Conservation (phyloP, 2,329 filamentous ascomycete genomes). For the Penicillium sp. region DNA sequence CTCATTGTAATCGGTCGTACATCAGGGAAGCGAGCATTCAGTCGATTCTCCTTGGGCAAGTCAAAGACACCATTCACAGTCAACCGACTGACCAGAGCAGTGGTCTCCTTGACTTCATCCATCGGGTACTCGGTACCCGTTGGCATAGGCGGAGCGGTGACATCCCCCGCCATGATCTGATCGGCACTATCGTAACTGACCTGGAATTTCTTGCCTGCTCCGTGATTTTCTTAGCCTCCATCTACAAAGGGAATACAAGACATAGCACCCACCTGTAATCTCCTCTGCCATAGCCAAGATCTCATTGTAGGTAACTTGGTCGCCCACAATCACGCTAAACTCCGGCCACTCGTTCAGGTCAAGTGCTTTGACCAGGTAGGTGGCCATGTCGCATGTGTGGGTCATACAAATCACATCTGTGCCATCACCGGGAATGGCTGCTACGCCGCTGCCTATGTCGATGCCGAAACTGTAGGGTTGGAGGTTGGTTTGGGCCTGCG, state of each 20-base stretch:
- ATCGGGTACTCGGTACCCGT: slow-evolving; percentile 11
- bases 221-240: neutral
- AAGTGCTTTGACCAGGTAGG: slow-evolving; percentile 43
- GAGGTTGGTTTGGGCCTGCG: slow-evolving; percentile 38
- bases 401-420: slow-evolving; percentile 45
- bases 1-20: slow-evolving; percentile 22
- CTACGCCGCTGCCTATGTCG: slow-evolving; percentile 43
- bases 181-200: slow-evolving; percentile 33
- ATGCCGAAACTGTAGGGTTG: slow-evolving; percentile 40
- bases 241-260: neutral
- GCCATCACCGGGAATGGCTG: slow-evolving; percentile 49
- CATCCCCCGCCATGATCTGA: slow-evolving; percentile 30
- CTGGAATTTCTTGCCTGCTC: slow-evolving; percentile 32
- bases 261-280: slow-evolving; percentile 33
- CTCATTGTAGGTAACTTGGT: slow-evolving; percentile 44
- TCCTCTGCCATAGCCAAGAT: slow-evolving; percentile 43
- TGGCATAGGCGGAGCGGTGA: slow-evolving; percentile 32
- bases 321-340: slow-evolving; percentile 35
- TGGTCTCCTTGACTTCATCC: slow-evolving; percentile 25
- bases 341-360: slow-evolving; percentile 45
- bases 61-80: slow-evolving; percentile 28
- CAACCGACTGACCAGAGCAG: slow-evolving; percentile 26
- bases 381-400: slow-evolving; percentile 48
- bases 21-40: slow-evolving; percentile 23
- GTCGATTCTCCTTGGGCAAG: slow-evolving; percentile 21